Evolutionary conservation across 192 early-diverging fungal species (phyloP).

Genomic region (Gamsiella multidivaricata): DNA sequence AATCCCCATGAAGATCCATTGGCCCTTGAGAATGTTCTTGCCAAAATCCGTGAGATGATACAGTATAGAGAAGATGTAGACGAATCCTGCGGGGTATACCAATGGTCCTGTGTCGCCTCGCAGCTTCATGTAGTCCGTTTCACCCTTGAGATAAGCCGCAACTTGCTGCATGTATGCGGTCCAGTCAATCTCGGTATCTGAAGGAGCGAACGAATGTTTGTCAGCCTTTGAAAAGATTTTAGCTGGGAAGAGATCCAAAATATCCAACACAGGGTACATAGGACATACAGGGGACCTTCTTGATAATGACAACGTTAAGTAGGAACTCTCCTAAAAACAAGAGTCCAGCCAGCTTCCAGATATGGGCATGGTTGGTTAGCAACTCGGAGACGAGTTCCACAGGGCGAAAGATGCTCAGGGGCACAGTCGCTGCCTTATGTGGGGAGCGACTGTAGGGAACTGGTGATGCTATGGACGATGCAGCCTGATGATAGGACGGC

Average conservation of each 20-base stretch:
- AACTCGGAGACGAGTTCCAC: constrained; percentile 33
- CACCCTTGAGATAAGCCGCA: constrained; percentile 76
- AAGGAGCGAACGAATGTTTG: not conserved
- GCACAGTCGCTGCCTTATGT: not conserved
- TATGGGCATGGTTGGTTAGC: constrained; percentile 58
- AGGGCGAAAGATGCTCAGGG: constrained; percentile 30
- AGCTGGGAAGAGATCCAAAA: not conserved
- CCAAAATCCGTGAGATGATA: constrained; percentile 78
- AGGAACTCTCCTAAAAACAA: constrained; percentile 63
- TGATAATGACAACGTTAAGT: constrained; percentile 67
- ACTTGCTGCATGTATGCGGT: constrained; percentile 96
- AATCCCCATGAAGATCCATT: constrained; percentile 85
- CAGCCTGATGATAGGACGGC: no score
- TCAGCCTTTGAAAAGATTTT: not conserved
- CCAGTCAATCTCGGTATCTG: constrained; percentile 98
- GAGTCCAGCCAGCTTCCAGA: constrained; percentile 58
- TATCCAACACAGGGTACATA: not conserved
- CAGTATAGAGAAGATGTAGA: constrained; percentile 85
- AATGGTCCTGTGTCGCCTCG: constrained; percentile 92
- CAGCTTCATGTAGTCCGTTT: constrained; percentile 84
- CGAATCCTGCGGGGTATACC: constrained; percentile 96
- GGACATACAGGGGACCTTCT: constrained; percentile 68
- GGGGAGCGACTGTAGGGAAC: not conserved
- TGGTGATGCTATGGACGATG: no score
- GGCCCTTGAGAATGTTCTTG: constrained; percentile 74